Base-by-base conservation (phyloP, 805 yeast species). In the Saccharomycopsis oosterbeekiorum region DNA sequence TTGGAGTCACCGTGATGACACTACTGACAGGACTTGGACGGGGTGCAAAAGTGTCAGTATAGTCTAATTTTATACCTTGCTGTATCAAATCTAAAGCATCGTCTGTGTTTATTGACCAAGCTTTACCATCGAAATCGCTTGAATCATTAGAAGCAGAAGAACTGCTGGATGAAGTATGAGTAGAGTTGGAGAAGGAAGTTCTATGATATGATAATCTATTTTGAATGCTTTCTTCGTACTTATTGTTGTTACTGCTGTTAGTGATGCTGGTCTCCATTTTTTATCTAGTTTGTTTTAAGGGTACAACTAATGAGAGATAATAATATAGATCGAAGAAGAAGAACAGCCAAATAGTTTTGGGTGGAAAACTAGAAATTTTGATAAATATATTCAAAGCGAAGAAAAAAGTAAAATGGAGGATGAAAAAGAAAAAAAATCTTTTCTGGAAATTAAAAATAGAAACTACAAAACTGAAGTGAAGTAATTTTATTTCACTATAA, bases 41-140 rank as follows among this genome's bases (percentile, higher is more conserved):
- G 21, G 65, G 63, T 4, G 56, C 62, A 42, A 58, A 34, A 9
- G 26, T 55, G 29, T 60, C 63, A 15, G 61, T 60, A 55, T 63
- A 61, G 37, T 62, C 64, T 14, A 62, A 47, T 36, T 57, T 56
- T 14, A 63, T 51, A 6, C 65, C 65, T 17, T 58, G 37, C 2
- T 56, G 19, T 8, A 63, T 61, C 37, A 63, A 43, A 34, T 57
- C 43, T 9, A 63, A 41, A 21, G 65, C 65, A 41, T 63, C 65
- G 6, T 50, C 54, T n/a, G 65, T 63, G 40, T 61, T 59, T 29
- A 63, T 63, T 14, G 64, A 61, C 19, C 53, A 47, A 21, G 53
- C 53, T 47, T 15, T 47, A 8, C 53, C 53, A 19, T 47, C 53
- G 10, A 26, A 47, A 24, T 47, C 53, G 6, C 34, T 26, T 6